A percentile compares a stretch with the other conserved stretches of the same genome.
phyloP scores from a whole-genome alignment of 148 eudicot genomes.

The Rhododendron vialii region DNA sequence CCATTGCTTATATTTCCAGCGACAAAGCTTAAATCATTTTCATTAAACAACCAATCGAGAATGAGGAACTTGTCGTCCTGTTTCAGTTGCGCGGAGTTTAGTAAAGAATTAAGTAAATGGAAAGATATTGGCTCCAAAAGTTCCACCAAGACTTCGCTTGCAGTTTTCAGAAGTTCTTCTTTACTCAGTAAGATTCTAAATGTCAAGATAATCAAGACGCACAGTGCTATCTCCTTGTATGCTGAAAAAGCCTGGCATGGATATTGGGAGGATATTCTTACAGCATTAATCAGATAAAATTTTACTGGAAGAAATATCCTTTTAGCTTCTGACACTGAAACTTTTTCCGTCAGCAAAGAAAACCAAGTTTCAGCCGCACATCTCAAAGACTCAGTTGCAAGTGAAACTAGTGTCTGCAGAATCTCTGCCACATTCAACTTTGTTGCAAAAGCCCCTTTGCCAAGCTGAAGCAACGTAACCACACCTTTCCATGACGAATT shows the following conservation, averaged over 20 bases:
- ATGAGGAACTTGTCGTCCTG: conserved; percentile 52
- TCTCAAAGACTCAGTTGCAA: conserved; percentile 63
- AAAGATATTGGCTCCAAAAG: conserved; percentile 71
- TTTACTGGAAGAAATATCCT: conserved; percentile 83
- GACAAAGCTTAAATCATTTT: conserved; percentile 14
- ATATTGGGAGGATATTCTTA: conserved; percentile 71
- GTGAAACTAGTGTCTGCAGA: conserved; percentile 56
- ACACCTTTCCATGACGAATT: conserved; percentile 97
- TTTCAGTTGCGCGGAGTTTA: conserved; percentile 60
- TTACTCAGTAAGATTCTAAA: conserved; percentile 55
- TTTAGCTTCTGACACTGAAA: conserved; percentile 70
- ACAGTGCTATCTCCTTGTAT: conserved; percentile 43
- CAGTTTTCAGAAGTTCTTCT: conserved; percentile 46
- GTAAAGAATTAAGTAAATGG: conserved; percentile 67
- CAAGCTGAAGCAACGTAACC: conserved; percentile 84
- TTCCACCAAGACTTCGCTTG: conserved; percentile 60
- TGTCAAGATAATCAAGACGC: conserved; percentile 52
- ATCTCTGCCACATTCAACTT: conserved; percentile 59
- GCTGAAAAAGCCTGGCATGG: conserved; percentile 64
- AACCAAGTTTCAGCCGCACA: conserved; percentile 83
- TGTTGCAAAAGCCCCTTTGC: conserved; percentile 55
- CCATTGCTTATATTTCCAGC: conserved; percentile 22
- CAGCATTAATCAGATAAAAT: conserved; percentile 87
- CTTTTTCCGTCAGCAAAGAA: conserved; percentile 30
- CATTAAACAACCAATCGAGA: conserved; percentile 64